Base-by-base conservation (phyloP, 495 filamentous ascomycete genomes). In the Corynascus novoguineensis region DNA sequence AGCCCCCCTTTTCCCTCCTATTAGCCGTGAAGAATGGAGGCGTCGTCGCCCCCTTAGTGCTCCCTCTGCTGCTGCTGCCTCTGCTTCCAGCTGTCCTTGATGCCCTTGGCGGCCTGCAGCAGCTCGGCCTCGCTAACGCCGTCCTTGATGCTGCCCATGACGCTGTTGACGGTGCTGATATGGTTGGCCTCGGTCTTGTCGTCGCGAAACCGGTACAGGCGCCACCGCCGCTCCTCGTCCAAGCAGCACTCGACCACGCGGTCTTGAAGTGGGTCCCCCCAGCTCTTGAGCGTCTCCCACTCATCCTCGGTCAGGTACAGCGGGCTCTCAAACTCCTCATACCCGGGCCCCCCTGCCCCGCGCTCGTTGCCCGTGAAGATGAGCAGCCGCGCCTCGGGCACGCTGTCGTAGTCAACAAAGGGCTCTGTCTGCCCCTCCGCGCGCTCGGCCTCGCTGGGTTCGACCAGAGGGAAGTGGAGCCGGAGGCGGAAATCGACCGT, bases 151-250 rank as follows among this genome's bases (percentile, higher is more conserved):
- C 86, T 91, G 60, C 91, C 83, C 48, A 95, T 75, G 14, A 96
- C 92, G 59, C 84, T 88, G 21, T 85, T 73, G 1, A 95, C 89
- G 0, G 86, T 90, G 25, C 74, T 81, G 37, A 89, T 86, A 69
- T 96, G 90, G 67, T 98, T 98, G 3, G 87, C 90, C 58, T 96
- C 87, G 11, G 76, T 74, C 70, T 98, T 98, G 65, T 98, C 93
- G 54, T 96, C 90, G 9, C 93, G 78, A 61, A 96, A 87, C 42
- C 90, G 81, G 62, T 91, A 85, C 68, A 88, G 90, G 32, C 89
- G 81, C 93, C 93, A 98, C 22, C 83, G 74, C 24, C 77, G 77
- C 55, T 86, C 66, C 19, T 75, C 71, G 63, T 96, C 89, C 72
- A 88, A 84, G 60, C 80, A 85, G 65, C 90, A 96, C 74, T 98